A percentile compares a stretch with the other conserved stretches of the same genome.
Conservation (phyloP, 2,329 filamentous ascomycete species). For the Pestalotiopsis sp. region DNA sequence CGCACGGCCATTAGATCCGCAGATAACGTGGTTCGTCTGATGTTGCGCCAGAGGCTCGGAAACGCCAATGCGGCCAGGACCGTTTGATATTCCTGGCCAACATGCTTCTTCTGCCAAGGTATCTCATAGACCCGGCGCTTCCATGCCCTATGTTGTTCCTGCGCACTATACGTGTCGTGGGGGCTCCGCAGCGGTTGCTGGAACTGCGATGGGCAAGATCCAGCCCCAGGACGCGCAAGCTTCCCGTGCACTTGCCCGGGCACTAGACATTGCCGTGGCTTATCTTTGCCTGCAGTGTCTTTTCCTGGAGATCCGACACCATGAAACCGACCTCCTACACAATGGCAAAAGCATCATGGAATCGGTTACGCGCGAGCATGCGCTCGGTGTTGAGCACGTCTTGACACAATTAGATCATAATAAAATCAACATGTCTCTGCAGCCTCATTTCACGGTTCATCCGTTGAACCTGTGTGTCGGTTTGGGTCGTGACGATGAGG, state of each 20-base stretch:
- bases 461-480: not conserved
- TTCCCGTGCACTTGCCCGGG: not conserved
- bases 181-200: not conserved
- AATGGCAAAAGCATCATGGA: not conserved
- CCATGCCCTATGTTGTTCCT: not conserved
- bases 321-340: conserved; percentile 12
- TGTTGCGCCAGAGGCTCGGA: conserved; percentile 5
- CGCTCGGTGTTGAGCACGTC: not conserved
- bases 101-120: conserved; percentile 8
- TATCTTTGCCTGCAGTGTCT: not conserved
- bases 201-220: not conserved
- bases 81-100: conserved; percentile 16
- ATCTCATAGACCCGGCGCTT: not conserved
- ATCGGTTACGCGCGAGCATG: not conserved
- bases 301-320: not conserved
- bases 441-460: not conserved
- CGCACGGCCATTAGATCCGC: not conserved
- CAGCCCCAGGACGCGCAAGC: not conserved
- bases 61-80: conserved; percentile 13
- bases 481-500: conserved; percentile 19
- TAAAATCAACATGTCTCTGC: not conserved
- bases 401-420: not conserved
- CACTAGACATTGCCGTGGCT: not conserved
- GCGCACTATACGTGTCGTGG: not conserved
- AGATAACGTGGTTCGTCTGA: not conserved